Evolutionary conservation across 257 asterid genomes (phyloP), one percentile per base, ranked within the genome.

Genomic region (Avicennia marina): DNA sequence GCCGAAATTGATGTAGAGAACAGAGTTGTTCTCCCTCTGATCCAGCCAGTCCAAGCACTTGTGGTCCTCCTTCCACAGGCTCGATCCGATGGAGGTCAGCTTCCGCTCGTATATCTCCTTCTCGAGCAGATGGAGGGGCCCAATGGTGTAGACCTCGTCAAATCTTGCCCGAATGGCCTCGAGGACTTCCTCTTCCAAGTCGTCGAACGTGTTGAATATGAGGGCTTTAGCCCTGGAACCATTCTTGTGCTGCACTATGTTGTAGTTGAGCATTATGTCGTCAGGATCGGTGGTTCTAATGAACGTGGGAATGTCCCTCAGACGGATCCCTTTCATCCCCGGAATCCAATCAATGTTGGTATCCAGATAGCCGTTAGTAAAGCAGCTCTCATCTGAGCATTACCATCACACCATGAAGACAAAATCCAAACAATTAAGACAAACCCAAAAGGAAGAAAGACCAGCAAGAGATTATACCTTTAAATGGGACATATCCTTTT

Each of bases 271-370:
- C 79, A 75, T 72, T 51, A 69, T 66, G 13, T 60, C 79, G 3
- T 78, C 44, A 1, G 81, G 79, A 59, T 78, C 75, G 0, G 77
- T 75, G 0, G 81, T 78, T 55, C 77, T 64, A n/a, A 78, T 66
- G 62, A 78, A 78, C 4, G 63, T 47, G 11, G 85, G 81, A 36
- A 78, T 60, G 58, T 78, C 85, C 63, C 69, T 67, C 19, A 78
- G 66, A 7, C 81, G 71, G 15, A 78, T 62, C 10, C 70, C 75
- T 69, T 46, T 62, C 81, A 75, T 78, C 11, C 79, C 79, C 4
- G 81, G 73, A n/a, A 75, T 75, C 77, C 77, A 75, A 40, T 78
- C 81, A 0, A 72, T 69, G 29, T 32, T 51, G 0, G 78, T 72
- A 1, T 78, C 85, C 50, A 75, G 54, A 65, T 78, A 68, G 6